Evolutionary conservation across 768 basidiomycete species (phyloP).

Genomic region (Hericium alpestre): DNA sequence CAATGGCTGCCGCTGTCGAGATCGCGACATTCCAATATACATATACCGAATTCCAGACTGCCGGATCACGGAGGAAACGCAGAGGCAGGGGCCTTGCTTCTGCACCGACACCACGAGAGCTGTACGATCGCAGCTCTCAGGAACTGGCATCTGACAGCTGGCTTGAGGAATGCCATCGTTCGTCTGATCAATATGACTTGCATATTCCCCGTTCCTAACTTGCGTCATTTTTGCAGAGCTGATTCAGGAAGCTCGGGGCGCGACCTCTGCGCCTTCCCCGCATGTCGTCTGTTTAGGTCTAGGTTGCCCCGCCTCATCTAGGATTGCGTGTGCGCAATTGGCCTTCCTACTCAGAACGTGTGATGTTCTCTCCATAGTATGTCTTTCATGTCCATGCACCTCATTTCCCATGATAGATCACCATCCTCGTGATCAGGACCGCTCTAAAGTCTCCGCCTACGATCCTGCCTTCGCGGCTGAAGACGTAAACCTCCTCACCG

Average conservation of each 20-base stretch:
- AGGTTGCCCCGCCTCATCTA: conserved; percentile 57
- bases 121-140: conserved; percentile 9
- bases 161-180: conserved; percentile 47
- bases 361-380: conserved; percentile 45
- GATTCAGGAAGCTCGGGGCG: conserved; percentile 15
- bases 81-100: neutral
- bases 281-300: conserved; percentile 60
- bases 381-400: conserved; percentile 23
- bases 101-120: neutral
- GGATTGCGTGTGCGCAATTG: conserved; percentile 56
- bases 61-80: neutral
- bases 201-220: neutral
- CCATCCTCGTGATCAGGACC: conserved; percentile 29
- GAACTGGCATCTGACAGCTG: conserved; percentile 42
- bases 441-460: conserved; percentile 39
- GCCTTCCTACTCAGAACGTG: conserved; percentile 51
- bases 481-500: conserved; percentile 40
- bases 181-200: conserved; percentile 13
- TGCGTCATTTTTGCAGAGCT: neutral
- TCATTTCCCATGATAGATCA: conserved; percentile 9
- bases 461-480: conserved; percentile 67
- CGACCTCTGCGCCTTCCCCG: conserved; percentile 13
- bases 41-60: neutral
- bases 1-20: neutral
- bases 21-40: neutral